Percentiles rank a stretch among this genome's conserved stretches.
Conservation (phyloP, 345 rosid species). For the Syzygium jambos region DNA sequence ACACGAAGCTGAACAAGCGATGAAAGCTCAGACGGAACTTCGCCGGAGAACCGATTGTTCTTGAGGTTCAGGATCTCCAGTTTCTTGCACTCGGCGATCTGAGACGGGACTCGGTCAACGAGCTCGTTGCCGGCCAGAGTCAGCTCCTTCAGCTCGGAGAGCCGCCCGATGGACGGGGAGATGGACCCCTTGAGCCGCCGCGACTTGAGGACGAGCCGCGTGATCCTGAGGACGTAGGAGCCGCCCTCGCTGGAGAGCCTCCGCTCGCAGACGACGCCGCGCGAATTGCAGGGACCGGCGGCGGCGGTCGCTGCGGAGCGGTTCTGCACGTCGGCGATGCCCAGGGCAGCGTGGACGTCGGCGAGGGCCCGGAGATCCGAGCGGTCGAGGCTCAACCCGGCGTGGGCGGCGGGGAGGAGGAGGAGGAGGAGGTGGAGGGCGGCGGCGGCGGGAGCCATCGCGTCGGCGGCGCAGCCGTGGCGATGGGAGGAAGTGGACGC, state of each 20-base stretch:
- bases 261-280: constrained; percentile 66
- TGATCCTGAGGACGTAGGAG: constrained; percentile 45
- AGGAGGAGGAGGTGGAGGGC: constrained; percentile 17
- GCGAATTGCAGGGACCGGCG: constrained; percentile 24
- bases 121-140: constrained; percentile 49
- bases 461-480: neutral
- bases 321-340: constrained; percentile 3
- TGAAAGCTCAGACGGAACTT: constrained; percentile 45
- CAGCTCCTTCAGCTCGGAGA: constrained; percentile 68
- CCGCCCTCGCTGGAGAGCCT: constrained; percentile 20
- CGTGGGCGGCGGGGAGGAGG: constrained; percentile 10
- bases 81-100: constrained; percentile 52
- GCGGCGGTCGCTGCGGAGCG: constrained; percentile 5
- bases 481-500: neutral
- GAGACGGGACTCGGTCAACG: constrained; percentile 37
- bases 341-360: constrained; percentile 27
- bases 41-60: constrained; percentile 55
- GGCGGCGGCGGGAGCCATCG: neutral
- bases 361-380: constrained; percentile 48
- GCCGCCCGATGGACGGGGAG: constrained; percentile 53
- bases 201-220: constrained; percentile 52
- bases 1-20: constrained; percentile 49
- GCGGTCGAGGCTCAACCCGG: constrained; percentile 15
- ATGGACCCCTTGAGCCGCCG: constrained; percentile 36
- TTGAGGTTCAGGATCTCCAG: constrained; percentile 60